Conservation (phyloP, 495 filamentous ascomycete genomes). For the Acidomyces sp. region DNA sequence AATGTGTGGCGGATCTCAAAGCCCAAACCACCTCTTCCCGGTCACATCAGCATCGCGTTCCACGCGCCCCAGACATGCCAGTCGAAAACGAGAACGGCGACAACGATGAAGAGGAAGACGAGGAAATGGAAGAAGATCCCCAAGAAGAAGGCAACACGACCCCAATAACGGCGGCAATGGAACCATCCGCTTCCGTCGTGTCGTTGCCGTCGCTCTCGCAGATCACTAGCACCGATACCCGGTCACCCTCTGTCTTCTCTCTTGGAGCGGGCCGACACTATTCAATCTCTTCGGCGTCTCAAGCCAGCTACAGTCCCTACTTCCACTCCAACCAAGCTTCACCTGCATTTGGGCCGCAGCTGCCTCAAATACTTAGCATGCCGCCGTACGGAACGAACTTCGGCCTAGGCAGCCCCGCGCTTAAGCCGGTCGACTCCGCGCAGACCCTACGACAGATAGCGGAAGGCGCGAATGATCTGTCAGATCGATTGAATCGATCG, state of each 20-base stretch:
- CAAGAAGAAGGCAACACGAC: conserved; percentile 2
- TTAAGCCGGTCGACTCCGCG: conserved; percentile 8
- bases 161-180: conserved; percentile 12
- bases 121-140: conserved; percentile 19
- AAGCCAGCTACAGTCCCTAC: conserved; percentile 52
- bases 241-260: conserved; percentile 7
- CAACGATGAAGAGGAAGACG: conserved; percentile 25
- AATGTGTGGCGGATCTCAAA: conserved; percentile 74
- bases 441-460: neutral
- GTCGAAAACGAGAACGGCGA: conserved; percentile 12
- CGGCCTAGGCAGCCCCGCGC: conserved; percentile 17
- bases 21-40: conserved; percentile 24
- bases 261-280: conserved; percentile 12
- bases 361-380: conserved; percentile 17
- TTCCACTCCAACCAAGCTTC: conserved; percentile 48
- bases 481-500: conserved; percentile 11
- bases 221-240: conserved; percentile 9
- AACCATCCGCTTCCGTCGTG: conserved; percentile 12
- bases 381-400: neutral
- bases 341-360: conserved; percentile 15
- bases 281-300: conserved; percentile 13
- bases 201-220: conserved; percentile 12
- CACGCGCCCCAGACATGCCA: neutral
- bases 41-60: too few species aligned
- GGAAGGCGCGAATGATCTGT: conserved; percentile 5